These are phyloP conservation scores for Ganoderma lingzhi DNA, from an alignment of 1,284 basidiomycete genomes.

Conservation along the genomic window DNA sequence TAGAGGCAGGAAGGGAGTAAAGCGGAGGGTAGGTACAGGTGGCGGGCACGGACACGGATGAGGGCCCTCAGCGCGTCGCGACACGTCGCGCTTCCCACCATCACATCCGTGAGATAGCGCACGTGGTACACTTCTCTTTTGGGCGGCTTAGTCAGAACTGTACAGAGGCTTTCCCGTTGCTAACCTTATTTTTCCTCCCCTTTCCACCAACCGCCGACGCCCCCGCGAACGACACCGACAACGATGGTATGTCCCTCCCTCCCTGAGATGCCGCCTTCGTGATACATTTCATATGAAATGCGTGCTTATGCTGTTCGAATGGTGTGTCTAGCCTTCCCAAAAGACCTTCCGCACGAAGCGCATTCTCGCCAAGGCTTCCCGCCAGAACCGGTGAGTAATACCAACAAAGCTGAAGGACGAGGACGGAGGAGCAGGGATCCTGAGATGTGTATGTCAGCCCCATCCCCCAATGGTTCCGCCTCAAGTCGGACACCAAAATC, in stretches of 20 bases:
- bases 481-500: conserved; percentile 96
- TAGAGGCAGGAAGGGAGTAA: conserved; percentile 1
- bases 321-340: conserved; percentile 84
- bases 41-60: neutral
- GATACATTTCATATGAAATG: neutral
- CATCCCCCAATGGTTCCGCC: conserved; percentile 98
- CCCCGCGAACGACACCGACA: conserved; percentile 42
- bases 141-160: conserved; percentile 47
- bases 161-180: conserved; percentile 39
- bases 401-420: neutral
- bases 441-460: conserved; percentile 61
- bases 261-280: neutral
- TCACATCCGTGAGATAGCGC: conserved; percentile 31
- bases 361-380: conserved; percentile 94
- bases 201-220: conserved; percentile 38
- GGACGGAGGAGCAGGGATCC: conserved; percentile 13
- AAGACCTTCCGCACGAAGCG: conserved; percentile 97
- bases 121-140: conserved; percentile 20
- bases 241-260: conserved; percentile 41
- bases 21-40: neutral
- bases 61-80: conserved; percentile 19
- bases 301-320: conserved; percentile 17
- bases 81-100: conserved; percentile 26
- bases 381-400: conserved; percentile 89
- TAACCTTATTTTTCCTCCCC: conserved; percentile 47